Evolutionary conservation across 495 filamentous ascomycete species (phyloP), one percentile per base, ranked within the genome.

Genomic region (Tricharina praecox): DNA sequence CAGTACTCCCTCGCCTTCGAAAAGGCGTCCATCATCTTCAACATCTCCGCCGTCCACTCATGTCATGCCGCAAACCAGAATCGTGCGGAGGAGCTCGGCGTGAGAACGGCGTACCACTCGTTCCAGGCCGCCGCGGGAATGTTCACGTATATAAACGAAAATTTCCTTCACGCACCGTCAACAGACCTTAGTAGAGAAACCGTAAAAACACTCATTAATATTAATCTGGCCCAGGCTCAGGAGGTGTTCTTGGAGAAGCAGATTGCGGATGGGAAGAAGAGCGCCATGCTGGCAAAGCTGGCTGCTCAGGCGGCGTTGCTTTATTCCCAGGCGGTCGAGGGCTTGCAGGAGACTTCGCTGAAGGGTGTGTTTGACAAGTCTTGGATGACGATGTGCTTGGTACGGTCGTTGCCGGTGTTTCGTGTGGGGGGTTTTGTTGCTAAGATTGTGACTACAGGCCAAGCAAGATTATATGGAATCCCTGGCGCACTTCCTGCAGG

Each of bases 101-200:
- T 96, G 52, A 97, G 96, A 66, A 90, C 85, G 13, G 82, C 90
- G 2, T 97, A 94, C 60, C 88, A 97, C 64, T 96, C 90, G 18
- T 96, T 96, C 69, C 90, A 97, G 63, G 90, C 90, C 26, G 81
- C 87, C 20, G 90, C 90, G 9, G 90, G 90, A 63, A 97, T 97
- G 90, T 97, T 96, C 64, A 95, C 86, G 16, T 97, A 97, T 57
- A 96, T 97, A 68, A 97, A 96, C 63, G 87, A 96, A 66, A 96
- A 97, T 66, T 97, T 97, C 64, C 68, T 95, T 33, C 92, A 97
- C 59, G 90, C 90, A 26, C 90, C 90, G 2, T 94, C 86, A 8
- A 90, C 82, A 21, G 90, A 97, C 59, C 66, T 97, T 26, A 94
- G 87, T 62, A 71, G 87, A 50, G 85, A 96, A 13, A 96, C 90